These are phyloP conservation scores for Dryas alaskensis DNA, from an alignment of 306 rosid species.

Conservation along the genomic window DNA sequence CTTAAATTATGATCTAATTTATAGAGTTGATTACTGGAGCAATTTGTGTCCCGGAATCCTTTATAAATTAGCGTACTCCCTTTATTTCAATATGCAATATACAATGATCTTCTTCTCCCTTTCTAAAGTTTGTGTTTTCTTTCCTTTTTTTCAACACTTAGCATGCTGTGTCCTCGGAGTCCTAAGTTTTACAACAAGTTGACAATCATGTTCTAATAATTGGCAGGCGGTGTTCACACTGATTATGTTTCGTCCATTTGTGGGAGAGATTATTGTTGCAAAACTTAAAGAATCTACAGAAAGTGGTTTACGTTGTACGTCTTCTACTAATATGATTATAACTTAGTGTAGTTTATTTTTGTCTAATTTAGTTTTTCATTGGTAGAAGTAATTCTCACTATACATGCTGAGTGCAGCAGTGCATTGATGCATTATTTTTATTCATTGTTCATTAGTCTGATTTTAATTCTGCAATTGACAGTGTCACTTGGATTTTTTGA, in stretches of 20 bases:
- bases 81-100: too few species aligned
- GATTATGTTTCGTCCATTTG: constrained; percentile 72
- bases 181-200: background rate
- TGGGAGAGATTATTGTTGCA: constrained; percentile 67
- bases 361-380: background rate
- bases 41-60: too few species aligned
- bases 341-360: background rate
- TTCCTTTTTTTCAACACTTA: background rate
- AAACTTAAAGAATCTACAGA: constrained; percentile 55
- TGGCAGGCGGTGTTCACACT: constrained; percentile 63
- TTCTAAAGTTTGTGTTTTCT: background rate
- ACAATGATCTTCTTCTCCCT: background rate
- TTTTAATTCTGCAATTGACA: constrained; percentile 41
- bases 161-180: background rate
- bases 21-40: too few species aligned
- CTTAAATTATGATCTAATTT: too few species aligned
- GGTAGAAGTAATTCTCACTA: constrained; percentile 13
- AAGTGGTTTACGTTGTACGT: constrained; percentile 56
- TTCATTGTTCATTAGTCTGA: constrained; percentile 14
- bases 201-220: constrained; percentile 17
- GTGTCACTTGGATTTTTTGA: constrained; percentile 85
- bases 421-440: background rate
- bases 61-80: too few species aligned
- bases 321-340: background rate
- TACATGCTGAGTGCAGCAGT: background rate